Base-by-base conservation (phyloP, 1,284 basidiomycete genomes). In the Trichosporon inkin region DNA sequence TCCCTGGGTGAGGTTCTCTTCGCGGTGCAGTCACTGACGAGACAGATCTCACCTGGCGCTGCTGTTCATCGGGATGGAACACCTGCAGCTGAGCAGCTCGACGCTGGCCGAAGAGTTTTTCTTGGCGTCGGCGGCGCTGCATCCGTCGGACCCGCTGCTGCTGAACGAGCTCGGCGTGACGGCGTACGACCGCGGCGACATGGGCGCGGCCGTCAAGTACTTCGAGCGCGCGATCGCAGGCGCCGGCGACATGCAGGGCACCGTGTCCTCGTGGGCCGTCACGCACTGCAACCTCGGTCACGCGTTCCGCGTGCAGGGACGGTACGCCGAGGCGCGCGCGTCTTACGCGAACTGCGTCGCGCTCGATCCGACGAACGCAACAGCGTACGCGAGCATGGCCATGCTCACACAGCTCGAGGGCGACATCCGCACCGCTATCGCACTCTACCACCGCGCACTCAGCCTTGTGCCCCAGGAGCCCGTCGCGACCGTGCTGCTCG, bases 31-130 rank as follows among this genome's bases (percentile, higher is more conserved):
- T 11, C 17, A 10, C 39, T 52, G 35, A 60, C 58, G 37, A n/a
- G n/a, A 36, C 61, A 92, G 91, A 14, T 92, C 92, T 1, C 93
- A 98, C 78, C 81, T 99, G 6, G 93, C 96, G 1, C 81, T 94
- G 54, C 85, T 97, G 75, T 99, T 94, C 74, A 92, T 99, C 53
- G 96, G 95, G 2, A 98, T 97, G 92, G 95, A 99, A 73, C 91
- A 99, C 68, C 88, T 99, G 52, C 88, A 89, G 71, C 82, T 98
- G 6, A 90, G 89, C 47, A 92, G 96, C 67, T 83, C 86, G 61
- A 76, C 80, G 16, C 83, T 94, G 36, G 96, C 96, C 0, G 86
- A 89, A 54, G 90, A 98, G 68, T 90, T 93, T 37, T 82, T 99
- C 38, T 81, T 86, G 60, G 89, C 92, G 0, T 88, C 93, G 1